Percentiles rank a stretch among this genome's conserved stretches.
Evolutionary conservation across 2,329 filamentous ascomycete species (phyloP).

Genomic region (Microsporum ferrugineum): DNA sequence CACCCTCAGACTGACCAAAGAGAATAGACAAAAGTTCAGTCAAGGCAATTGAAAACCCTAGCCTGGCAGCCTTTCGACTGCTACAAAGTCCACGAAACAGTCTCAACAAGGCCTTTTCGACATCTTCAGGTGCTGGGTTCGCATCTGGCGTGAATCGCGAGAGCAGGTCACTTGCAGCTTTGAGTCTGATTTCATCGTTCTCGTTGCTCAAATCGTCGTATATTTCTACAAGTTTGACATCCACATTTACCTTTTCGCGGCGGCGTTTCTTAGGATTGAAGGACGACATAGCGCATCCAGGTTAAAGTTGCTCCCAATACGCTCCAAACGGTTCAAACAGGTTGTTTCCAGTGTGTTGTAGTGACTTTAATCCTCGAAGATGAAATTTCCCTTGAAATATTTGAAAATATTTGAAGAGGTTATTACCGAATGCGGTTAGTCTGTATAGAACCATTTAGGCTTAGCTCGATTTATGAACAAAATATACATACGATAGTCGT

Average conservation of each 20-base stretch:
- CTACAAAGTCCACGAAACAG: conserved; percentile 83
- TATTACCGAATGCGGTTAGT: not conserved
- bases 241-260: conserved; percentile 32
- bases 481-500: not conserved
- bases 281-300: not conserved
- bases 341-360: not conserved
- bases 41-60: conserved; percentile 82
- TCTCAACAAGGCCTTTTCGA: conserved; percentile 41
- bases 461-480: not conserved
- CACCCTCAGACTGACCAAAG: conserved; percentile 35
- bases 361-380: not conserved
- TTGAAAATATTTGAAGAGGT: not conserved
- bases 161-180: conserved; percentile 35
- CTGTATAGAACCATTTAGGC: not conserved
- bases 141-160: conserved; percentile 35
- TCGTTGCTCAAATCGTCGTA: conserved; percentile 40
- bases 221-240: conserved; percentile 38
- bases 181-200: conserved; percentile 36
- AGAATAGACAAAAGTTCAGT: conserved; percentile 67
- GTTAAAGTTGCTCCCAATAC: not conserved
- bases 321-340: not conserved
- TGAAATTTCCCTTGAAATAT: not conserved
- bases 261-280: conserved; percentile 26
- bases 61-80: conserved; percentile 72
- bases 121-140: conserved; percentile 30